phyloP scores from a whole-genome alignment of 2,329 filamentous ascomycete genomes.

The Chalara sp. region DNA sequence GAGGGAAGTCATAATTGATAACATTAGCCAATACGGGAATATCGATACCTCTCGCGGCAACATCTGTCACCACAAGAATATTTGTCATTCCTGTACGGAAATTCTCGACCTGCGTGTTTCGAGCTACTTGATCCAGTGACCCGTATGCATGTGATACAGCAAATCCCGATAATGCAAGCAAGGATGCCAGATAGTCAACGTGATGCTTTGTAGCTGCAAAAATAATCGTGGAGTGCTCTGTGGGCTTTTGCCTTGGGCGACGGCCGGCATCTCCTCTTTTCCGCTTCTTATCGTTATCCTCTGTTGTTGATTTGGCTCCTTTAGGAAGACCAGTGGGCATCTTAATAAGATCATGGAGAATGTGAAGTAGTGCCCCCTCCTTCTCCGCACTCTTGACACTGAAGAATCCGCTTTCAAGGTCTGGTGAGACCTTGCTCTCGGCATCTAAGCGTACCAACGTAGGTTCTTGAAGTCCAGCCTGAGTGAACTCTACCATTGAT shows the following conservation, averaged over 20 bases:
- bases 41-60: slow-evolving; percentile 95
- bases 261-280: slow-evolving; percentile 52
- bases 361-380: slow-evolving; percentile 82
- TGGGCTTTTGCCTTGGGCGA: slow-evolving; percentile 62
- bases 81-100: slow-evolving; percentile 81
- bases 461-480: slow-evolving; percentile 88
- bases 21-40: slow-evolving; percentile 94
- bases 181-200: slow-evolving; percentile 80
- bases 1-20: slow-evolving; percentile 97
- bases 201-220: slow-evolving; percentile 96
- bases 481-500: slow-evolving; percentile 90
- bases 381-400: slow-evolving; percentile 88
- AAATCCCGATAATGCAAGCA: slow-evolving; percentile 79
- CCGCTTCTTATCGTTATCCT: slow-evolving; percentile 55
- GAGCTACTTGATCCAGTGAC: slow-evolving; percentile 86
- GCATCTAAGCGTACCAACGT: slow-evolving; percentile 85
- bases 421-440: slow-evolving; percentile 92
- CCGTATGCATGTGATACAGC: slow-evolving; percentile 93
- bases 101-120: slow-evolving; percentile 84
- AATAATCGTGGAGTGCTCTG: slow-evolving; percentile 86
- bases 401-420: slow-evolving; percentile 94
- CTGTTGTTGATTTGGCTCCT: slow-evolving; percentile 30
- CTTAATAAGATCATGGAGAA: slow-evolving; percentile 87
- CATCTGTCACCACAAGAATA: slow-evolving; percentile 91
- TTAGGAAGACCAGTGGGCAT: slow-evolving; percentile 67